Percentiles rank a stretch among this genome's conserved stretches.
Conservation (phyloP, 1,284 basidiomycete genomes). For the Thecaphora frezii region DNA sequence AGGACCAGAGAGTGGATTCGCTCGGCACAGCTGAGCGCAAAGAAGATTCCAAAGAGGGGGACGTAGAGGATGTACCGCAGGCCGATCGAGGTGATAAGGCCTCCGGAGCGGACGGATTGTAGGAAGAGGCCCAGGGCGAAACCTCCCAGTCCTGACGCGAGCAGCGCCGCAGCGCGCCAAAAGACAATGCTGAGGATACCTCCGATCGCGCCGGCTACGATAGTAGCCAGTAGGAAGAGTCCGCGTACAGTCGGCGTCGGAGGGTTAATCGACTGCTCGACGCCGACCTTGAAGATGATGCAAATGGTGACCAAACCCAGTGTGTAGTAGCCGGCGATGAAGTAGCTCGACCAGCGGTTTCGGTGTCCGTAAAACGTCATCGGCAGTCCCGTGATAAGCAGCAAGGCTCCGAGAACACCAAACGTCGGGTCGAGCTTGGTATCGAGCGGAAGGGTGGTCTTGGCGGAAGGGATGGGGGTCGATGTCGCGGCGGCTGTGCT, state of each 20-base stretch:
- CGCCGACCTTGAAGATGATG: slow-evolving; percentile 85
- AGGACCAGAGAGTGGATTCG: slow-evolving; percentile 41
- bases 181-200: slow-evolving; percentile 67
- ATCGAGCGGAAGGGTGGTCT: slow-evolving; percentile 25
- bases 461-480: slow-evolving; percentile 6
- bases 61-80: slow-evolving; percentile 86
- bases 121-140: slow-evolving; percentile 84
- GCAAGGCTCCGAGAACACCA: slow-evolving; percentile 80
- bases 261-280: slow-evolving; percentile 76
- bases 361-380: slow-evolving; percentile 82
- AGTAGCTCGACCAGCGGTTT: slow-evolving; percentile 37
- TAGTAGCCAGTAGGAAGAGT: slow-evolving; percentile 80
- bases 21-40: slow-evolving; percentile 28
- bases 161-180: slow-evolving; percentile 29
- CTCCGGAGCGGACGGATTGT: slow-evolving; percentile 78
- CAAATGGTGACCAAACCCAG: slow-evolving; percentile 80
- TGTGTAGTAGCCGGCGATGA: slow-evolving; percentile 77
- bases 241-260: slow-evolving; percentile 78
- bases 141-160: slow-evolving; percentile 69
- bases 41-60: slow-evolving; percentile 62
- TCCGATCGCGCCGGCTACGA: slow-evolving; percentile 77
- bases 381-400: slow-evolving; percentile 85
- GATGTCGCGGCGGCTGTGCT: slow-evolving; percentile 6
- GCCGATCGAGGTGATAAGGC: slow-evolving; percentile 74
- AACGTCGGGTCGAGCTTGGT: slow-evolving; percentile 77